A percentile compares a stretch with the other conserved stretches of the same genome.
Evolutionary conservation across 2,329 filamentous ascomycete species (phyloP).

Genomic region (Penicillium palitans): DNA sequence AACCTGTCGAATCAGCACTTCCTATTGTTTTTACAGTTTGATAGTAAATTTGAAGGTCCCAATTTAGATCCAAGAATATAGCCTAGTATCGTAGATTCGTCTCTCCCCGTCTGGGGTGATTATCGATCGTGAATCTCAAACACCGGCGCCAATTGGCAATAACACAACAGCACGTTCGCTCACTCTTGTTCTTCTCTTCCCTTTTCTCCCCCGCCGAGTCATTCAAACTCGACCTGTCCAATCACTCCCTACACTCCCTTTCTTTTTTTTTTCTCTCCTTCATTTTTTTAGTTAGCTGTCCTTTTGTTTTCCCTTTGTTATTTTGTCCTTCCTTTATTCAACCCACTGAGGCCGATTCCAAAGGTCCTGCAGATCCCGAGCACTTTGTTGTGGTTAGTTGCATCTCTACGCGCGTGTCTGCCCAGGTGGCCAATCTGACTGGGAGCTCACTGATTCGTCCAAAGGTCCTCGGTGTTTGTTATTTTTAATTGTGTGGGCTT

Average conservation of each 20-base stretch:
- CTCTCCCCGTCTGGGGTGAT: neutral
- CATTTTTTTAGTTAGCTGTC: constrained; percentile 11
- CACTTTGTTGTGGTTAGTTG: constrained; percentile 18
- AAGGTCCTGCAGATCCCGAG: constrained; percentile 12
- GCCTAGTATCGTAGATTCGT: neutral
- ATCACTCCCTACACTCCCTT: constrained; percentile 26
- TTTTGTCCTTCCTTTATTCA: constrained; percentile 15
- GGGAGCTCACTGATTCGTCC: constrained; percentile 18
- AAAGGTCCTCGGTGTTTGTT: constrained; percentile 19
- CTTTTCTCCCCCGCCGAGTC: constrained; percentile 39
- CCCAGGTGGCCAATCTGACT: constrained; percentile 12
- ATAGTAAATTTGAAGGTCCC: neutral
- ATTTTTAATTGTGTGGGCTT: constrained; percentile 9
- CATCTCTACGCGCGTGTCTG: constrained; percentile 17
- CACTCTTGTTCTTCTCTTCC: constrained; percentile 19
- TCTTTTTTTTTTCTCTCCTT: constrained; percentile 10
- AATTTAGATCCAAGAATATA: neutral
- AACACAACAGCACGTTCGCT: constrained; percentile 12
- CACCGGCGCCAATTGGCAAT: constrained; percentile 23
- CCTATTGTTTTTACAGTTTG: neutral
- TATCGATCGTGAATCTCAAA: constrained; percentile 18
- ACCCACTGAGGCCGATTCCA: neutral
- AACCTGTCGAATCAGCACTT: constrained; percentile 2
- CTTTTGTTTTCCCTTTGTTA: constrained; percentile 6
- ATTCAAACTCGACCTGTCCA: constrained; percentile 29